These are phyloP conservation scores for Boletus rubroflammeus DNA, from an alignment of 768 basidiomycete genomes.

Conservation along the genomic window DNA sequence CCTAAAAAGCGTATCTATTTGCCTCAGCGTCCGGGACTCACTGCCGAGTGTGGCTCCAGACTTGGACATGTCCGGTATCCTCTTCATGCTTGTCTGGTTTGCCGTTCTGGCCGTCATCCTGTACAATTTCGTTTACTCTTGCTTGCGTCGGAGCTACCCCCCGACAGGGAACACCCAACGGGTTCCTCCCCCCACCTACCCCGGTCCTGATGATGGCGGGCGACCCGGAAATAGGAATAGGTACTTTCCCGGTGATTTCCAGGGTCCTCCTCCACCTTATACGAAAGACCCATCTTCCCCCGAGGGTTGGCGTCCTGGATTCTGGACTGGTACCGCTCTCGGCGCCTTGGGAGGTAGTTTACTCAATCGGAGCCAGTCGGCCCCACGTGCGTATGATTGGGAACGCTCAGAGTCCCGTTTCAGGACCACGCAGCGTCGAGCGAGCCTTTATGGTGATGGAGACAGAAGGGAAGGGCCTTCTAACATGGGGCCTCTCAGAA, in stretches of 20 bases:
- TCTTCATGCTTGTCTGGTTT: slow-evolving; percentile 59
- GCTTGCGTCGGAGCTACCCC: slow-evolving; percentile 35
- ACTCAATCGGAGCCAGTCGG: slow-evolving; percentile 39
- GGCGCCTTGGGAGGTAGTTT: slow-evolving; percentile 67
- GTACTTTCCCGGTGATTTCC: slow-evolving; percentile 51
- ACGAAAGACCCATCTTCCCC: slow-evolving; percentile 34
- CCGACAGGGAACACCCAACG: slow-evolving; percentile 31
- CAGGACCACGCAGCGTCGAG: slow-evolving; percentile 26
- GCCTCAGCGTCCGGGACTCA: background rate
- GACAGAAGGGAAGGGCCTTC: slow-evolving; percentile 71
- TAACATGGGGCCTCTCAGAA: slow-evolving; percentile 65
- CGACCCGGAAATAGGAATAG: slow-evolving; percentile 37
- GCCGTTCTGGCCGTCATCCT: slow-evolving; percentile 48
- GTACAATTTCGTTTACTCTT: slow-evolving; percentile 59
- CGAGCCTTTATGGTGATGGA: slow-evolving; percentile 26
- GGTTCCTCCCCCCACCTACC: slow-evolving; percentile 30
- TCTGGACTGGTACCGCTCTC: slow-evolving; percentile 79
- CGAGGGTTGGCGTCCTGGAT: slow-evolving; percentile 62
- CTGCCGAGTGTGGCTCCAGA: slow-evolving; percentile 29
- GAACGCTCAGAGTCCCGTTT: slow-evolving; percentile 42
- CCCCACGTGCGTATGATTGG: slow-evolving; percentile 50
- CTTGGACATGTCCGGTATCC: slow-evolving; percentile 42
- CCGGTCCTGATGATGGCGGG: slow-evolving; percentile 18
- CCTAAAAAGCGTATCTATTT: background rate
- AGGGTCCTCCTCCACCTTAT: slow-evolving; percentile 58